phyloP scores from a whole-genome alignment of 768 basidiomycete genomes.

The Termitomyces titanicus region DNA sequence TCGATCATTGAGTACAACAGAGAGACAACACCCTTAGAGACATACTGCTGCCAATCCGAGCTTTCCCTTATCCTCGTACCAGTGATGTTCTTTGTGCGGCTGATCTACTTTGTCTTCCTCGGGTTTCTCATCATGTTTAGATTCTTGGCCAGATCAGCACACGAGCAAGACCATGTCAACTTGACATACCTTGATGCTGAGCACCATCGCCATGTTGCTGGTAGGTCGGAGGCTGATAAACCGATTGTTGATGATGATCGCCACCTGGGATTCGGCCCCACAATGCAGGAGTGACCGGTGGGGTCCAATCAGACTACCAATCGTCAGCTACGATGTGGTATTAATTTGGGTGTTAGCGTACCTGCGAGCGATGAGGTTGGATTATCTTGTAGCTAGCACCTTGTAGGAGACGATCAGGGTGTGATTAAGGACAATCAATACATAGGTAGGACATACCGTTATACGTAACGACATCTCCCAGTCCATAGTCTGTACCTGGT shows the following conservation, averaged over 20 bases:
- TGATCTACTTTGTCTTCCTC: conserved; percentile 16
- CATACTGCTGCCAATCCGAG: conserved; percentile 49
- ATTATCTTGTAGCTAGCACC: conserved; percentile 65
- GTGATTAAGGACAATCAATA: not conserved
- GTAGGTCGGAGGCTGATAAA: conserved; percentile 20
- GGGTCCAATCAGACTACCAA: conserved; percentile 63
- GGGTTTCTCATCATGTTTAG: conserved; percentile 11
- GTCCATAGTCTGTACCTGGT: conserved; percentile 4
- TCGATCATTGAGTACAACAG: conserved; percentile 2
- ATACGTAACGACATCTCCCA: conserved; percentile 46
- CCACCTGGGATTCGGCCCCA: conserved; percentile 51
- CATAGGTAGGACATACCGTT: conserved; percentile 35
- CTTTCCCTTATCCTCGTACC: conserved; percentile 56
- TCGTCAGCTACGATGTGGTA: not conserved
- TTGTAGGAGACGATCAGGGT: conserved; percentile 17
- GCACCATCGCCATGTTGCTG: conserved; percentile 17
- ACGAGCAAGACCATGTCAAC: not conserved
- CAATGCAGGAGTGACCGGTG: conserved; percentile 55
- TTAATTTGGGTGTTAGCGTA: conserved; percentile 15
- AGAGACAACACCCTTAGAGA: not conserved
- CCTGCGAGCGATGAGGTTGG: conserved; percentile 70
- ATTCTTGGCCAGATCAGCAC: conserved; percentile 3
- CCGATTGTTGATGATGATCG: conserved; percentile 22
- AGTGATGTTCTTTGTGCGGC: conserved; percentile 50
- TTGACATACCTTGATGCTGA: conserved; percentile 13